Base-by-base conservation (phyloP, 345 rosid species). In the Microthlaspi erraticum region DNA sequence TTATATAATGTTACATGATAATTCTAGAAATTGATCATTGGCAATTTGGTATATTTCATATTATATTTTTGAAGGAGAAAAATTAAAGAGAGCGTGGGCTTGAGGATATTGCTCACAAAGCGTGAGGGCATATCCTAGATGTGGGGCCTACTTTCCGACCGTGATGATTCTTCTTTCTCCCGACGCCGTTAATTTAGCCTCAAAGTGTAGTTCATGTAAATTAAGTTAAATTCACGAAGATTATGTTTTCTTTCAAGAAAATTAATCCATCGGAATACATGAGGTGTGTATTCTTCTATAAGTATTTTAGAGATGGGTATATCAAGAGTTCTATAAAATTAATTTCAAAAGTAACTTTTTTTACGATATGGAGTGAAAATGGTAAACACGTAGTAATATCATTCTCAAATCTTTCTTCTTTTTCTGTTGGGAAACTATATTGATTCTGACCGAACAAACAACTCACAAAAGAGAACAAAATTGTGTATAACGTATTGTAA, bases 71-170 rank as follows among this genome's bases (percentile, higher is more conserved):
- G 13, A 17, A 38, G 4, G 9, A 20, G 8, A n/a, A 68, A 44
- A 32, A 33, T 13, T 48, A 41, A 63, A n/a, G 38, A 63, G 78
- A 72, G 58, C 70, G 68, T 68, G 85, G 76, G 81, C 45, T 62
- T n/a, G 48, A 82, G 82, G 83, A 85, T 81, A 77, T 77, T 80
- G 75, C 73, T 84, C 80, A 74, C 77, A 71, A 78, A 79, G 61
- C 57, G 69, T 66, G 78, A 75, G 74, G 73, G 77, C 77, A 72
- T 84, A 78, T 80, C 81, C 65, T 58, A 19, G 5, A 44, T 8
- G 49, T 60, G 86, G 87, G 84, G 4, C 81, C 84, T 73, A 58
- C 36, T 13, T 5, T 13, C 80, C 70, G 82, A 78, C 81, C 55
- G 72, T 60, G 68, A 78, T 64, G 70, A 81, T 84, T 66, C 62